Percentiles rank a stretch among this genome's conserved stretches.
phyloP scores from a whole-genome alignment of 2,329 filamentous ascomycete species.

The Penicillium sp. region DNA sequence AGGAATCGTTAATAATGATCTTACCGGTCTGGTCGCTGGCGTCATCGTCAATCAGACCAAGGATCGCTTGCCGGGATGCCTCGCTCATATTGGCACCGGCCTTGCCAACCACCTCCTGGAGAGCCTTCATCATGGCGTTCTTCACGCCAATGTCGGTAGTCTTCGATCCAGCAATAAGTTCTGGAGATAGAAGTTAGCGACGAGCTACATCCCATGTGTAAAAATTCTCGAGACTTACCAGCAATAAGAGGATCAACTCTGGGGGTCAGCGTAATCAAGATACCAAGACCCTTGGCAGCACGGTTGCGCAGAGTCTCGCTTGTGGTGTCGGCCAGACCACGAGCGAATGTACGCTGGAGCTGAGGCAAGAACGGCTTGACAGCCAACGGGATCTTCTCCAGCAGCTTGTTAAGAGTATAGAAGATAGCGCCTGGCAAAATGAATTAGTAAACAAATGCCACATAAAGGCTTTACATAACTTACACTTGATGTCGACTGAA shows the following conservation, averaged over 20 bases:
- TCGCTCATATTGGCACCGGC: constrained; percentile 95
- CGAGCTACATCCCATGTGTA: background rate
- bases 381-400: constrained; percentile 94
- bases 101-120: constrained; percentile 95
- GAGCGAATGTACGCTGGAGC: constrained; percentile 93
- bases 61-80: constrained; percentile 77
- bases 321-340: constrained; percentile 87
- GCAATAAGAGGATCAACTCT: constrained; percentile 90
- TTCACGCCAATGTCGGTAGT: constrained; percentile 82
- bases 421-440: constrained; percentile 71
- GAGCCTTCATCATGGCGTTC: constrained; percentile 93
- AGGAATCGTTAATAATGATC: constrained; percentile 11
- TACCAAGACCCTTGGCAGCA: constrained; percentile 90
- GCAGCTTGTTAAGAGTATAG: constrained; percentile 86
- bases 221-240: constrained; percentile 32
- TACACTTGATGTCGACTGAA: constrained; percentile 85
- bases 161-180: constrained; percentile 93
- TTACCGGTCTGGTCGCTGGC: constrained; percentile 68
- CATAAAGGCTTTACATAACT: constrained; percentile 7
- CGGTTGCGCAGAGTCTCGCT: constrained; percentile 84
- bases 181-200: constrained; percentile 45
- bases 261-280: constrained; percentile 91
- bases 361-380: constrained; percentile 97
- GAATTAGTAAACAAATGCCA: constrained; percentile 21
- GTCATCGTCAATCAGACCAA: constrained; percentile 85